Evolutionary conservation across 1,284 basidiomycete genomes (phyloP).

Genomic region (Pseudomicrostroma phylloplanum): DNA sequence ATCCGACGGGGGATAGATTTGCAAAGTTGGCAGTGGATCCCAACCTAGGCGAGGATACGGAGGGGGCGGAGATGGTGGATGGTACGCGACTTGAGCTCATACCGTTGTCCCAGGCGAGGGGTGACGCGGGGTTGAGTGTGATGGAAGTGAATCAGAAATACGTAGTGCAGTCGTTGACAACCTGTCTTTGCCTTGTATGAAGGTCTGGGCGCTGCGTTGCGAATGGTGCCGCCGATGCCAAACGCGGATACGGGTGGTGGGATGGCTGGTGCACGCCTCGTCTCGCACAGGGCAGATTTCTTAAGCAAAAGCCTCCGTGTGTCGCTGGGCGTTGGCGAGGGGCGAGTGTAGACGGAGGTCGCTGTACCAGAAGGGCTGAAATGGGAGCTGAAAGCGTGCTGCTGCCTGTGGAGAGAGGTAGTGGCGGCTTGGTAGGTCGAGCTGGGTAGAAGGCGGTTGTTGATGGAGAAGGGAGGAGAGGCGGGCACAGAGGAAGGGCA

Average conservation of each 20-base stretch:
- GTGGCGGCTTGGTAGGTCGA: no score
- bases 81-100: slow-evolving; percentile 31
- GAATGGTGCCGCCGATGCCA: background rate
- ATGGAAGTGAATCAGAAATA: background rate
- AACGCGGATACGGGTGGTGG: background rate
- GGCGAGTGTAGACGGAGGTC: no score
- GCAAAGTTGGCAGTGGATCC: slow-evolving; percentile 27
- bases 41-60: slow-evolving; percentile 19
- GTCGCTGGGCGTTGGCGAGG: no score
- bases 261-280: background rate
- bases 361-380: no score
- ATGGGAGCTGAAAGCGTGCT: no score
- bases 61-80: slow-evolving; percentile 22
- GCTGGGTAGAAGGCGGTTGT: no score
- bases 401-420: no score
- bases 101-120: background rate
- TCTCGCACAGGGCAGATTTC: no score
- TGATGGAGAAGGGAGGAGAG: no score
- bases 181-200: background rate
- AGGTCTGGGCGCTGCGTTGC: background rate
- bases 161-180: background rate
- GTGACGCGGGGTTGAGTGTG: background rate
- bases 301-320: no score
- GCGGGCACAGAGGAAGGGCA: no score
- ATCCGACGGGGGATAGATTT: slow-evolving; percentile 31